Conservation (phyloP, 1,139 yeast species). For the Diutina rugosa region DNA sequence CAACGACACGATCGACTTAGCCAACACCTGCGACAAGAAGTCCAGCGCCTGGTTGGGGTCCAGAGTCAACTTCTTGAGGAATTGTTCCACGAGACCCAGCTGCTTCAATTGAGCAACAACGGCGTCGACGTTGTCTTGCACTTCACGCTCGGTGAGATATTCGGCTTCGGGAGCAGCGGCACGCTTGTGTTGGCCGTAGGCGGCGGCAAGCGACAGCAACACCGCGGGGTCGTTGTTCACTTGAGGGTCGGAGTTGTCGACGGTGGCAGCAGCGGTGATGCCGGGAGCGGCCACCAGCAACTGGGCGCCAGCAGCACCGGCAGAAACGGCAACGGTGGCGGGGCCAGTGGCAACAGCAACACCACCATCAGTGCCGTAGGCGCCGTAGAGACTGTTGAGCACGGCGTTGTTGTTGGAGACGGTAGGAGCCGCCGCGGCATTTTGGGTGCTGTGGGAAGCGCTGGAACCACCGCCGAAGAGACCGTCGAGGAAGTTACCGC, state of each 20-base stretch:
- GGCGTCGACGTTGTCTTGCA: neutral
- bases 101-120: neutral
- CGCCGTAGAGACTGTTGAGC: neutral
- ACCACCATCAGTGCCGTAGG: neutral
- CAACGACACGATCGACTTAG: neutral
- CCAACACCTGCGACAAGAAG: constrained; percentile 1
- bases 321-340: neutral
- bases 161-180: neutral
- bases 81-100: neutral
- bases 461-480: neutral
- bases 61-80: neutral
- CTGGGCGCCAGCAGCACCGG: neutral
- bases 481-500: neutral
- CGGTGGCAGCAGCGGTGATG: neutral
- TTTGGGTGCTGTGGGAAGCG: neutral
- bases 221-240: neutral
- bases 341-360: neutral
- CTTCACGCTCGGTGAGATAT: neutral
- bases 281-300: no score
- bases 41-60: neutral
- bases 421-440: neutral
- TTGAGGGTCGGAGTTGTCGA: no score
- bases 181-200: neutral
- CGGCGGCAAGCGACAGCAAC: neutral
- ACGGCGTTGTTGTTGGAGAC: neutral